Conservation (phyloP, 1,139 yeast species). For the Magnusiomyces paraingens region DNA sequence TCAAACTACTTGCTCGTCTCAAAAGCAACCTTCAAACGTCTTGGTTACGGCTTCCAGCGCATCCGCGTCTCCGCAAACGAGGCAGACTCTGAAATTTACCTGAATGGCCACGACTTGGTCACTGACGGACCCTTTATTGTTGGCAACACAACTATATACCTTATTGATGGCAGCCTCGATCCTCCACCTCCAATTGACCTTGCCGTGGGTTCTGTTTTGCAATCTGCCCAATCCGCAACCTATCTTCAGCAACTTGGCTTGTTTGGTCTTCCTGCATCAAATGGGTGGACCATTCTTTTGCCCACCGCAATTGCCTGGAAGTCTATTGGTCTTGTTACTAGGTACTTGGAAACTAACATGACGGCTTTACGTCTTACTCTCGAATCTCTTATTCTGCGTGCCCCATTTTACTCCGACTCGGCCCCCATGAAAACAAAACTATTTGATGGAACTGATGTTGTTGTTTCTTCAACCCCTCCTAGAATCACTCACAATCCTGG, state of each 20-base stretch:
- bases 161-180: slow-evolving; percentile 53
- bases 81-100: slow-evolving; percentile 34
- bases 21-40: slow-evolving; percentile 18
- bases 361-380: slow-evolving; percentile 47
- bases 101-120: slow-evolving; percentile 44
- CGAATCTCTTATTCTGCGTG: slow-evolving; percentile 55
- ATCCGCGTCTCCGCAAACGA: slow-evolving; percentile 33
- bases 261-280: slow-evolving; percentile 37
- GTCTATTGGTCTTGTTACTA: slow-evolving; percentile 51
- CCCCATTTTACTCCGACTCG: slow-evolving; percentile 62
- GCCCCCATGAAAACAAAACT: slow-evolving; percentile 26
- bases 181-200: slow-evolving; percentile 48
- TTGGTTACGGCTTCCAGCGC: slow-evolving; percentile 45
- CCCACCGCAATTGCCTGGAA: slow-evolving; percentile 82
- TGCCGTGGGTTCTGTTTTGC: slow-evolving; percentile 50
- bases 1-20: slow-evolving; percentile 10
- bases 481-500: not conserved
- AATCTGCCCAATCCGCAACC: slow-evolving; percentile 46
- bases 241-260: slow-evolving; percentile 47
- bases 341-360: slow-evolving; percentile 50
- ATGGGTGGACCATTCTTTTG: slow-evolving; percentile 69
- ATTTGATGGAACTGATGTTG: slow-evolving; percentile 35
- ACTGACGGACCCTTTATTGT: slow-evolving; percentile 40
- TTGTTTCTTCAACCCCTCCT: slow-evolving; percentile 13
- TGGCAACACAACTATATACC: slow-evolving; percentile 57